phyloP scores from a whole-genome alignment of 2,329 filamentous ascomycete genomes.

The Piedraia hortae region DNA sequence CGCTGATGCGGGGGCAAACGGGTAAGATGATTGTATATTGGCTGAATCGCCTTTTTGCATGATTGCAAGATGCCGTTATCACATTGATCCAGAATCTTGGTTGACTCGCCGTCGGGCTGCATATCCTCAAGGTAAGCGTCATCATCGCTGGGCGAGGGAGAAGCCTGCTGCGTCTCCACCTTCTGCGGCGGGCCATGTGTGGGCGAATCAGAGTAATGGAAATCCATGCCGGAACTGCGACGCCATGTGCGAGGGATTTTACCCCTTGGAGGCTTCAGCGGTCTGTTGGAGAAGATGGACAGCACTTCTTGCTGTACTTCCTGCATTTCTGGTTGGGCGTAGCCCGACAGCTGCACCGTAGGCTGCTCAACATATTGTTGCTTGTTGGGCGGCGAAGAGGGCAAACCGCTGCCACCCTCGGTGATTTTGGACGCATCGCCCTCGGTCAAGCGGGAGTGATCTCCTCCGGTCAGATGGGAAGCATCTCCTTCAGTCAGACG shows the following conservation, averaged over 20 bases:
- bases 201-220: conserved; percentile 14
- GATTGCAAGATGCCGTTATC: conserved; percentile 5
- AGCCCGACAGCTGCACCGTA: neutral
- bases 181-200: conserved; percentile 4
- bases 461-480: no score
- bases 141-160: no score
- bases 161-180: conserved; percentile 4
- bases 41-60: conserved; percentile 1
- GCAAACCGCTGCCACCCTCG: no score
- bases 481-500: no score
- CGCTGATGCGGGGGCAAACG: conserved; percentile 5
- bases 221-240: conserved; percentile 14
- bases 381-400: conserved; percentile 10
- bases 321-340: conserved; percentile 2
- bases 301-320: conserved; percentile 6
- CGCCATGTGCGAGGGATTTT: conserved; percentile 19
- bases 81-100: no score
- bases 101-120: conserved; percentile 8
- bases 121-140: conserved; percentile 5
- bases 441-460: no score
- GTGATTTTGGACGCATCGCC: no score
- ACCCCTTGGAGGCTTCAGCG: conserved; percentile 12
- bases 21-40: conserved; percentile 1
- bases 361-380: conserved; percentile 2
- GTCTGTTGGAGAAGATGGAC: conserved; percentile 10